Evolutionary conservation across 2,329 filamentous ascomycete genomes (phyloP).

Genomic region (Monosporascus sp.): DNA sequence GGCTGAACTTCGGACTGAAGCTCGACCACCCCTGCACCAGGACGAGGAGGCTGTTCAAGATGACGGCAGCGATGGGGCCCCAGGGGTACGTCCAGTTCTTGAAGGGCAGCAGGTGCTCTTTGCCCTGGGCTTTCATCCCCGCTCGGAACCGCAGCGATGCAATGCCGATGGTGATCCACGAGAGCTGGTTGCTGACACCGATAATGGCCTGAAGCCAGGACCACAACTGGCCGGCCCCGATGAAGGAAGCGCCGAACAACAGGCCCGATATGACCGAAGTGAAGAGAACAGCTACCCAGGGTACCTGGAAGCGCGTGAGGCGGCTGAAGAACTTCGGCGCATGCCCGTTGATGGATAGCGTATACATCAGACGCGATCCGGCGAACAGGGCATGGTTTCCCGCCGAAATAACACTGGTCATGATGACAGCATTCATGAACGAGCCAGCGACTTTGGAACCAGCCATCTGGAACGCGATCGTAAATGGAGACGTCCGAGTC

Average conservation of each 20-base stretch:
- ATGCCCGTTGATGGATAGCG: conserved; percentile 48
- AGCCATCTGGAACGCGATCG: conserved; percentile 56
- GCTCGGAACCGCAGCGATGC: conserved; percentile 61
- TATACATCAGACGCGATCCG: conserved; percentile 52
- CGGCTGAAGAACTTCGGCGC: conserved; percentile 51
- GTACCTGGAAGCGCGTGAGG: conserved; percentile 45
- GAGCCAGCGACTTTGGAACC: conserved; percentile 50
- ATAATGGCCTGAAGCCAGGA: conserved; percentile 64
- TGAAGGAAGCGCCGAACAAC: conserved; percentile 62
- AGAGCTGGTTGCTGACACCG: conserved; percentile 63
- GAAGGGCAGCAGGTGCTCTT: conserved; percentile 58
- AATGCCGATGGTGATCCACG: conserved; percentile 61
- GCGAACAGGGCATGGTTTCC: conserved; percentile 57
- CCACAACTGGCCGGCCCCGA: conserved; percentile 61
- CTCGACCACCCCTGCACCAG: conserved; percentile 60
- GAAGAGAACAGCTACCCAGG: conserved; percentile 49
- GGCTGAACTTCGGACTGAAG: conserved; percentile 54
- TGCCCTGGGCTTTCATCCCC: conserved; percentile 51
- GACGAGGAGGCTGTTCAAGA: conserved; percentile 55
- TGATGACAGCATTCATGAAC: conserved; percentile 58
- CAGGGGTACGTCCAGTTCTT: conserved; percentile 64
- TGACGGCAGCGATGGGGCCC: conserved; percentile 52
- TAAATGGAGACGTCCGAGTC: conserved; percentile 49
- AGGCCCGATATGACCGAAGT: conserved; percentile 51
- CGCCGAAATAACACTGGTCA: conserved; percentile 54